Evolutionary conservation across 2,329 filamentous ascomycete genomes (phyloP).

Genomic region (Diaporthe capsici): DNA sequence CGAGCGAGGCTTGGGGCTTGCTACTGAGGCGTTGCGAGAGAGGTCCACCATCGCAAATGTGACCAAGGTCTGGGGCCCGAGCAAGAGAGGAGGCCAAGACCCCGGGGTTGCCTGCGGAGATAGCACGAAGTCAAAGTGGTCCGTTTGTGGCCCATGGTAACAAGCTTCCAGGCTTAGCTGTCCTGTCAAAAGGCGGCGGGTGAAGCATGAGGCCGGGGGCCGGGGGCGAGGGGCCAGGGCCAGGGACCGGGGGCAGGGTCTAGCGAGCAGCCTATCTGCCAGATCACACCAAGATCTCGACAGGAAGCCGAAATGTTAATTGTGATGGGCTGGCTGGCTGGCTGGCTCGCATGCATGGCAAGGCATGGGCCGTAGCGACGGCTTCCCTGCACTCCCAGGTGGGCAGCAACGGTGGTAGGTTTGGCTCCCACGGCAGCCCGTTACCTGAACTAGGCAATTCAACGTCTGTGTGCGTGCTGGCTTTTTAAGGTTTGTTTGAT

Average conservation of each 20-base stretch:
- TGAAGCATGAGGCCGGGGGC: conserved; percentile 17
- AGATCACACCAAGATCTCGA: conserved; percentile 33
- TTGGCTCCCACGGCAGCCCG: conserved; percentile 5
- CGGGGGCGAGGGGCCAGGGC: neutral
- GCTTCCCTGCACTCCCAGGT: conserved; percentile 2
- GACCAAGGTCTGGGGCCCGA: conserved; percentile 11
- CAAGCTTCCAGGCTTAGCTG: conserved; percentile 32
- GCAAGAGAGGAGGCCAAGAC: conserved; percentile 1
- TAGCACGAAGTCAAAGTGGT: conserved; percentile 33
- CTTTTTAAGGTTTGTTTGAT: conserved; percentile 33
- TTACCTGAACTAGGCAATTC: conserved; percentile 19
- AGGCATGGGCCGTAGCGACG: conserved; percentile 16
- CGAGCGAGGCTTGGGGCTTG: neutral
- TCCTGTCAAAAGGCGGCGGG: conserved; percentile 16
- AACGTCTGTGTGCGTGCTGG: conserved; percentile 21
- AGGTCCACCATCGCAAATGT: neutral
- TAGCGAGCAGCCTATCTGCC: conserved; percentile 1
- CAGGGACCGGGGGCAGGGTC: conserved; percentile 1
- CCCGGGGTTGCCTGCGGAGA: conserved; percentile 13
- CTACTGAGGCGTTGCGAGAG: neutral
- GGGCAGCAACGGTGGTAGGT: neutral
- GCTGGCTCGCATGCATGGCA: conserved; percentile 16
- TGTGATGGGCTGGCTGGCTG: conserved; percentile 23
- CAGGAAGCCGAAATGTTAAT: conserved; percentile 28
- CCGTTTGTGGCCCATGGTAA: conserved; percentile 25